Evolutionary conservation across 352 stramenopile species (phyloP), one percentile per base, ranked within the genome.

Genomic region (Aphanomyces euteiches): DNA sequence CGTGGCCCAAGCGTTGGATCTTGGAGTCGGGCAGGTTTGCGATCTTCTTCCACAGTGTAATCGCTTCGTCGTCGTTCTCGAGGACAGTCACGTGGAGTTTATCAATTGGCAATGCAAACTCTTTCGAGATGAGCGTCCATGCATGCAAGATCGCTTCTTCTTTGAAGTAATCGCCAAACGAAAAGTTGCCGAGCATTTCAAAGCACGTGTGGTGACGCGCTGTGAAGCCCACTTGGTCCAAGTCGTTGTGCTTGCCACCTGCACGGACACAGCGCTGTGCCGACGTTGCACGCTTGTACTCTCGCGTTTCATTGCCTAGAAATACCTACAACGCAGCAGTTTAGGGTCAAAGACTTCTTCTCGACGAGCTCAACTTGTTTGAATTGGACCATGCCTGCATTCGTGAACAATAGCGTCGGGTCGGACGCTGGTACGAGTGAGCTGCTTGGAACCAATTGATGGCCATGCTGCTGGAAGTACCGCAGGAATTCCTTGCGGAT

Each of bases 111-210:
- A 93, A 59, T 34, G 56, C 78, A 60, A 96, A 90, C 60, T 97
- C 93, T 41, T 96, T 79, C 0, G 90, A 98, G 37, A 99, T 79
- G 65, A 97, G 98, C 21, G 89, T 77, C 95, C 96, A 99, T 41
- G 93, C 90, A 82, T 96, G 96, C 5, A 74, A 73, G 74, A 99
- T 98, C 17, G 95, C 94, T 69, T 98, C 90, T 45, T 97, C 83
- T 74, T 99, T 99, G 78, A 99, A 99, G 81, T 99, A 99, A 77
- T 98, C 91, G 48, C 96, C 96, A 75, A 99, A 98, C 58, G 84
- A 97, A 83, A 97, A 99, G 75, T 98, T 99, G 48, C 97, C 97
- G 36, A 99, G 82, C 97, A 99, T 99, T 81, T 99, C 96, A 75
- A 99, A 99, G 78, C 98, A 97, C 56, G 96, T 99, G 75, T 99